Evolutionary conservation across 805 yeast species (phyloP), one percentile per base, ranked within the genome.

Genomic region (Starmerella scarabaei): DNA sequence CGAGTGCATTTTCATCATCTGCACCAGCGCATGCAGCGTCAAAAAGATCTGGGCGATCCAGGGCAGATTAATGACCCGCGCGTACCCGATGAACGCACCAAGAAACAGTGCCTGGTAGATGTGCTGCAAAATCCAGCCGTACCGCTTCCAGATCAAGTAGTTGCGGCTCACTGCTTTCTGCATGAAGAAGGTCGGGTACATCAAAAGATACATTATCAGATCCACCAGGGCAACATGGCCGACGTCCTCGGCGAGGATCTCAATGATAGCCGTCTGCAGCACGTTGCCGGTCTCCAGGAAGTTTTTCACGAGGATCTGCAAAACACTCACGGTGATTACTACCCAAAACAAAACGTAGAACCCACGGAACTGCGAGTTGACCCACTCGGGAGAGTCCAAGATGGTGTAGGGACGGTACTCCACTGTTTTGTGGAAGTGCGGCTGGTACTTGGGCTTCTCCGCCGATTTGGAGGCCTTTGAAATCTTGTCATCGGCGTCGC

Each of bases 1-100:
- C 2, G 97, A 85, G 58, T 91, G 97, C 75, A 80, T 79, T 57
- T 91, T 91, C 99, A 91, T 91, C 51, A 93, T 57, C 48, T 85
- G 65, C 2, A 91, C 97, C 36, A 84, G 65, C 9, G 85, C 73
- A 56, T 91, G 98, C 37, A 91, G 64, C 44, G 83, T 71, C 46
- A 91, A 61, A 53, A 83, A 91, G 32, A 86, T 86, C 54, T 77
- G 76, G 2, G 84, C 94, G 36, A 86, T 80, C 98, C 98, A 91
- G 11, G 93, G 84, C 52, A 71, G 80, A 30, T 68, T 63, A 56
- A 64, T 58, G 35, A 56, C 55, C 33, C 77, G 73, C 3, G 91
- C 73, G 53, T 73, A 65, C 47, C 64, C 59, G 32, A 77, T 54
- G 63, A 73, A 80, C 40, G 70, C 67, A 8, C 60, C 39, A 9